Evolutionary conservation across 768 basidiomycete genomes (phyloP), one percentile per base, ranked within the genome.

Genomic region (Kwoniella dejecticola): DNA sequence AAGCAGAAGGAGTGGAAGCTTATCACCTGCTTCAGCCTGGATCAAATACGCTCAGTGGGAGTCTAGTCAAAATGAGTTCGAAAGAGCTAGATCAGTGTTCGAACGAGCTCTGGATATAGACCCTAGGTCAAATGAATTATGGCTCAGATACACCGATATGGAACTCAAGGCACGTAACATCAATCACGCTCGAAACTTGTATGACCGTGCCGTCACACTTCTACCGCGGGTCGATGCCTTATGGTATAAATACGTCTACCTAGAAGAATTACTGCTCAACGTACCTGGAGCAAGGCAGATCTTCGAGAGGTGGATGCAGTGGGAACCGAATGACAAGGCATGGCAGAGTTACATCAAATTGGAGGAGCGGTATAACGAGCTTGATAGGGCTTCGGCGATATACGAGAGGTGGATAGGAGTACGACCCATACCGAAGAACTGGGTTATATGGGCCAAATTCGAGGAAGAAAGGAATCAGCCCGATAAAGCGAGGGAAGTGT

Each of bases 261-360:
- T 99, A 56, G 96, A 99, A 76, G 96, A 99, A 77, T 85, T 99
- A 2, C 84, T 99, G 12, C 89, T 94, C 71, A 98, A 99, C 74
- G 88, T 99, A 30, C 86, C 94, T 0, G 96, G 96, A 38, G 93
- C 94, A 1, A 87, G 96, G 8, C 95, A 98, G 76, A 91, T 98
- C 57, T 99, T 98, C 64, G 96, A 99, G 79, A 85, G 96, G 46
- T 99, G 96, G 96, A 95, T 98, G 92, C 86, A 91, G 67, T 98
- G 96, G 96, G 96, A 98, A 77, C 96, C 96, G 0, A 94, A 98
- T 71, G 96, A 98, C 85, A 97, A 97, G 82, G 93, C 95, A 2
- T 99, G 95, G 95, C 90, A 93, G 76, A 91, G 92, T n/a, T 98
- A 95, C 80, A 90, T 98, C 83, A 98, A 99, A 82, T 83, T 98